These are phyloP conservation scores for Harringtonia aguacate DNA, from an alignment of 2,329 filamentous ascomycete species.

Conservation along the genomic window DNA sequence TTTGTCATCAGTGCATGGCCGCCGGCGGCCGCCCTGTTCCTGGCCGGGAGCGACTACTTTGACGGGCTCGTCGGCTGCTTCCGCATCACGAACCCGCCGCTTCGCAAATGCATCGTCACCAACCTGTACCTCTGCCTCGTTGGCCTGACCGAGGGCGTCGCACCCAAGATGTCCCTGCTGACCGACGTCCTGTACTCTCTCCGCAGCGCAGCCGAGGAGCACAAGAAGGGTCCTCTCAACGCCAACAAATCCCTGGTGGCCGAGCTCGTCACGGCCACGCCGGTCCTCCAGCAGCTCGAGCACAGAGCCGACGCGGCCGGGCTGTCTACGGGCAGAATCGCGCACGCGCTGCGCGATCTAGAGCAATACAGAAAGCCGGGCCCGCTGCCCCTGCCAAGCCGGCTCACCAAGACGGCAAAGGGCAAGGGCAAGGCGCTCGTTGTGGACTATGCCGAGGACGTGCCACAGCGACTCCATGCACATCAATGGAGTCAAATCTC, in stretches of 20 bases:
- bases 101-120: slow-evolving; percentile 59
- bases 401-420: slow-evolving; percentile 32
- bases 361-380: slow-evolving; percentile 48
- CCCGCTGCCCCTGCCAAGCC: slow-evolving; percentile 32
- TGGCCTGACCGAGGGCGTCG: slow-evolving; percentile 55
- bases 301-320: slow-evolving; percentile 38
- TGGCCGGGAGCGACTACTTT: slow-evolving; percentile 79
- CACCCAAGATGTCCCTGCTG: slow-evolving; percentile 62
- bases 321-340: slow-evolving; percentile 38
- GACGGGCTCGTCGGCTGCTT: slow-evolving; percentile 63
- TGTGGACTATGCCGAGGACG: slow-evolving; percentile 22
- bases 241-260: slow-evolving; percentile 65
- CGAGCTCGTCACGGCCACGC: slow-evolving; percentile 71
- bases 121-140: slow-evolving; percentile 66
- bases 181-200: slow-evolving; percentile 77
- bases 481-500: slow-evolving; percentile 78
- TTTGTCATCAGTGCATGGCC: slow-evolving; percentile 53
- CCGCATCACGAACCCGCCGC: slow-evolving; percentile 47
- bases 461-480: slow-evolving; percentile 48
- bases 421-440: slow-evolving; percentile 55
- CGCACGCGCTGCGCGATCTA: slow-evolving; percentile 50
- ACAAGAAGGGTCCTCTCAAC: slow-evolving; percentile 43
- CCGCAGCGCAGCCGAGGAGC: slow-evolving; percentile 58
- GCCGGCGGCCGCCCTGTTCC: slow-evolving; percentile 48
- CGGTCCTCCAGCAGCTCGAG: slow-evolving; percentile 55